Percentiles rank a stretch among this genome's conserved stretches.
Evolutionary conservation across 2,329 filamentous ascomycete genomes (phyloP).

Genomic region (Neospermospora avenae): DNA sequence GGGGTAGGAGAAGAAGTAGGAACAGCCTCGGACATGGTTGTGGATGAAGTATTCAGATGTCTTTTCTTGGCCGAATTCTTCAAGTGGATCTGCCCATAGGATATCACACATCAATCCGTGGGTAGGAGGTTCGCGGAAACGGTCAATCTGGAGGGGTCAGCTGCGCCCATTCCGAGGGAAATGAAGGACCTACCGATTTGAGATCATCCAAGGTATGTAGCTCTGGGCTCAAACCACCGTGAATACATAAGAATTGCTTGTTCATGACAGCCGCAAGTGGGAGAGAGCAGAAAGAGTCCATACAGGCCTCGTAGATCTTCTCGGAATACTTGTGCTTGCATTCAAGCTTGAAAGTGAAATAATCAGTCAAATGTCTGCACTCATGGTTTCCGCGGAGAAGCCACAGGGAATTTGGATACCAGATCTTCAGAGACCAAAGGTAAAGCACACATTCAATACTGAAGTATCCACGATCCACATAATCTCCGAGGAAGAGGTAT

Average conservation of each 20-base stretch:
- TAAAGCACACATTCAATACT: slow-evolving; percentile 99
- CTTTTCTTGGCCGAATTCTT: slow-evolving; percentile 99
- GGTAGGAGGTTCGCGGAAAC: slow-evolving; percentile 94
- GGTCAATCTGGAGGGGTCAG: slow-evolving; percentile 68
- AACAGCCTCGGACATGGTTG: slow-evolving; percentile 97
- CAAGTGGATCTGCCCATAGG: slow-evolving; percentile 95
- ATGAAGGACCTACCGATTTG: slow-evolving; percentile 62
- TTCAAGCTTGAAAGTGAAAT: slow-evolving; percentile 99
- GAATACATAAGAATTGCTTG: slow-evolving; percentile 99
- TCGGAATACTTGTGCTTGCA: slow-evolving; percentile 99
- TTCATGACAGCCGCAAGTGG: slow-evolving; percentile 98
- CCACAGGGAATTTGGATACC: slow-evolving; percentile 97
- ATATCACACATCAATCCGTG: slow-evolving; percentile 99
- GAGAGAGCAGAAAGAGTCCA: slow-evolving; percentile 94
- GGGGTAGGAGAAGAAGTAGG: slow-evolving; percentile 98
- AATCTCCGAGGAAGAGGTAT: slow-evolving; percentile 96
- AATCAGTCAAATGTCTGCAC: slow-evolving; percentile 97
- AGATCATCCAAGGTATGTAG: slow-evolving; percentile 93
- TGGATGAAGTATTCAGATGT: slow-evolving; percentile 96
- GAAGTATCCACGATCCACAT: slow-evolving; percentile 97
- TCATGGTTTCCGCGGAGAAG: slow-evolving; percentile 97
- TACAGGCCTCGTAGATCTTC: slow-evolving; percentile 92
- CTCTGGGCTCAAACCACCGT: slow-evolving; percentile 93
- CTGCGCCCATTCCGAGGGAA: background rate
- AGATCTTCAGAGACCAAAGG: slow-evolving; percentile 97